Percentiles rank a stretch among this genome's conserved stretches.
Evolutionary conservation across 176 grass and related monocot species (phyloP).

Genomic region (Rhynchospora tenuis): DNA sequence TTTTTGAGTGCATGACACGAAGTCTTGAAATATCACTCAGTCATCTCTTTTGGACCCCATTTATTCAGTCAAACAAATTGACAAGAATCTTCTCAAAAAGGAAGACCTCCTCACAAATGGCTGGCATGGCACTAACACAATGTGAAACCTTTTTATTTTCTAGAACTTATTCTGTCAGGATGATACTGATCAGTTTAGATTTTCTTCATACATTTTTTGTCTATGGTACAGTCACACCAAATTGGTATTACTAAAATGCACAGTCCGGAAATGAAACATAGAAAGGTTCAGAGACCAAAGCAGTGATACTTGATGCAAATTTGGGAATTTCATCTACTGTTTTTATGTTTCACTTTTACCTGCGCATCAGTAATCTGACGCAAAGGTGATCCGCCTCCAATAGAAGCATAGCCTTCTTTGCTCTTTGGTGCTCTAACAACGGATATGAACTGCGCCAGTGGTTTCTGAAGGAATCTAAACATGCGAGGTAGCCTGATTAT

Average conservation of each 20-base stretch:
- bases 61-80: not conserved
- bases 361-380: conserved; percentile 95
- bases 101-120: not conserved
- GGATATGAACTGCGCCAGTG: conserved; percentile 95
- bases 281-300: not conserved
- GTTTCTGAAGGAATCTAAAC: conserved; percentile 95
- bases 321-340: not conserved
- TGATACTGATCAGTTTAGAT: not conserved
- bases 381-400: conserved; percentile 96
- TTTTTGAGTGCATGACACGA: not conserved
- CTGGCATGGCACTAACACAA: not conserved
- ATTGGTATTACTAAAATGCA: not conserved
- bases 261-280: not conserved
- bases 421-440: conserved; percentile 91
- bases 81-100: not conserved
- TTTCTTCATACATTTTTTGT: not conserved
- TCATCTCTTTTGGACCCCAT: not conserved
- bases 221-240: not conserved
- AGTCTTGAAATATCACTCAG: not conserved
- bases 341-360: conserved; percentile 20
- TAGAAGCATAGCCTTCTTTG: conserved; percentile 99
- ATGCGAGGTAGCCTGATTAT: conserved; percentile 93
- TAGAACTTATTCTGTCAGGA: not conserved
- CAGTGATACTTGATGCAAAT: not conserved
- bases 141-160: not conserved